phyloP scores from a whole-genome alignment of 2,329 filamentous ascomycete species.

The Sporothrix inflata region DNA sequence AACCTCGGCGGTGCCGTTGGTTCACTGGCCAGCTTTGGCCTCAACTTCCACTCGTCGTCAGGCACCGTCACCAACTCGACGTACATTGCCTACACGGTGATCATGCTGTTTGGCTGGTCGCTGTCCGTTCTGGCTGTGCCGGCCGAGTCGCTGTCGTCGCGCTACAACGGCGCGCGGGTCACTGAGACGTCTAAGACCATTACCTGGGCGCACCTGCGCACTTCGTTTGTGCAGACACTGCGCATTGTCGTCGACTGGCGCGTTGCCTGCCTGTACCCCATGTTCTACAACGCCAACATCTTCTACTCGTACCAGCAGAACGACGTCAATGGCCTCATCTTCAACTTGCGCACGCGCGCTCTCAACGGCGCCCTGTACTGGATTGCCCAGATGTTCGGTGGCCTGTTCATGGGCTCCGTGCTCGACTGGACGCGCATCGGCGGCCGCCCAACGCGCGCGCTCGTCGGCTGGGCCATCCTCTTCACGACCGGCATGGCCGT shows the following conservation, averaged over 20 bases:
- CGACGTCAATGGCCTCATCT: conserved; percentile 57
- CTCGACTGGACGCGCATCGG: conserved; percentile 50
- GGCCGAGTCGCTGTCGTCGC: conserved; percentile 34
- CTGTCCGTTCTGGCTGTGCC: conserved; percentile 70
- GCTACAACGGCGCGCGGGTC: conserved; percentile 27
- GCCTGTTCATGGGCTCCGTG: conserved; percentile 50
- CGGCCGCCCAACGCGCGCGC: conserved; percentile 49
- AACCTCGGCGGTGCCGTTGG: conserved; percentile 89
- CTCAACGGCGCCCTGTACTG: conserved; percentile 60
- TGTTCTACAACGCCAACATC: conserved; percentile 74
- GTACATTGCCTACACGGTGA: conserved; percentile 33
- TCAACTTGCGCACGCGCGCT: conserved; percentile 59
- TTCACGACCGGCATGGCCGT: conserved; percentile 56
- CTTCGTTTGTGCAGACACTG: conserved; percentile 43
- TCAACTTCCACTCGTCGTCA: conserved; percentile 51
- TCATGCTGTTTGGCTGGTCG: conserved; percentile 32
- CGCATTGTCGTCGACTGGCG: conserved; percentile 49
- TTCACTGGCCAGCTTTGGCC: conserved; percentile 70
- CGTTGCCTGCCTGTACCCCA: conserved; percentile 67
- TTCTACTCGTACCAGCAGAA: conserved; percentile 63
- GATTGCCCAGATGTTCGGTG: conserved; percentile 60
- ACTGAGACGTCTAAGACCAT: conserved; percentile 7
- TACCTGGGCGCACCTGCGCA: conserved; percentile 43
- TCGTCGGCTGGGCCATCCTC: conserved; percentile 50
- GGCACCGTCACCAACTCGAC: conserved; percentile 33